A percentile compares a stretch with the other conserved stretches of the same genome.
Conservation (phyloP, 441 rosid species). For the Pelargonium myrrhifolium region DNA sequence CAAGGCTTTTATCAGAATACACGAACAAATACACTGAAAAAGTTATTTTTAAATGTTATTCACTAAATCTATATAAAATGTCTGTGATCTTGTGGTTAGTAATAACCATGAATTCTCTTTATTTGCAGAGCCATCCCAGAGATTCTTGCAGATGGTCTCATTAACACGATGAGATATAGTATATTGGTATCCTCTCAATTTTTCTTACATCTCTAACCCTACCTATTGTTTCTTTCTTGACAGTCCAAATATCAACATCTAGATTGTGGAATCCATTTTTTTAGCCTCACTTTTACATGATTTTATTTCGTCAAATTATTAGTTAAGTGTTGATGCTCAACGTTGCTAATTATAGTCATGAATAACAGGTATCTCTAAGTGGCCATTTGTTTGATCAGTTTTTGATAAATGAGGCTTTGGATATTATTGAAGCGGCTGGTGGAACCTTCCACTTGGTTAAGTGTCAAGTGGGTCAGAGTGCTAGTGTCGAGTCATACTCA, state of each 20-base stretch:
- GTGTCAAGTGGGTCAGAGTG: conserved; percentile 83
- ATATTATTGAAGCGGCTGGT: conserved; percentile 79
- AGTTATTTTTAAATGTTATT: not conserved
- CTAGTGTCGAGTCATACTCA: conserved; percentile 60
- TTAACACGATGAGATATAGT: conserved; percentile 49
- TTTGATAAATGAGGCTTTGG: conserved; percentile 90
- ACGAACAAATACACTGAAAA: too few species aligned
- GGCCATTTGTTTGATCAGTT: conserved; percentile 91
- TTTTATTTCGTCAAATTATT: conserved; percentile 3
- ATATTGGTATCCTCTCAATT: conserved; percentile 44
- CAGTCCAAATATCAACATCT: conserved; percentile 7
- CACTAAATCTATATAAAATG: not conserved
- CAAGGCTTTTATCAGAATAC: too few species aligned
- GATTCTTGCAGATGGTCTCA: conserved; percentile 25
- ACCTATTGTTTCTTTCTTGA: not conserved
- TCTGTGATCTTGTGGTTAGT: not conserved
- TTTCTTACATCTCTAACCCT: conserved; percentile 6
- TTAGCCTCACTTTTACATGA: not conserved
- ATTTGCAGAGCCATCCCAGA: conserved; percentile 46
- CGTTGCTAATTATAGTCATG: conserved; percentile 20
- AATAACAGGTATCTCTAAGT: conserved; percentile 72
- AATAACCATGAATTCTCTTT: conserved; percentile 10
- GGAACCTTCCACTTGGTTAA: conserved; percentile 84
- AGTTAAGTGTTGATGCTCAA: not conserved
- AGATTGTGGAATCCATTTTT: conserved; percentile 6